Evolutionary conservation across 495 filamentous ascomycete genomes (phyloP), one percentile per base, ranked within the genome.

Genomic region (Neurospora sp.): DNA sequence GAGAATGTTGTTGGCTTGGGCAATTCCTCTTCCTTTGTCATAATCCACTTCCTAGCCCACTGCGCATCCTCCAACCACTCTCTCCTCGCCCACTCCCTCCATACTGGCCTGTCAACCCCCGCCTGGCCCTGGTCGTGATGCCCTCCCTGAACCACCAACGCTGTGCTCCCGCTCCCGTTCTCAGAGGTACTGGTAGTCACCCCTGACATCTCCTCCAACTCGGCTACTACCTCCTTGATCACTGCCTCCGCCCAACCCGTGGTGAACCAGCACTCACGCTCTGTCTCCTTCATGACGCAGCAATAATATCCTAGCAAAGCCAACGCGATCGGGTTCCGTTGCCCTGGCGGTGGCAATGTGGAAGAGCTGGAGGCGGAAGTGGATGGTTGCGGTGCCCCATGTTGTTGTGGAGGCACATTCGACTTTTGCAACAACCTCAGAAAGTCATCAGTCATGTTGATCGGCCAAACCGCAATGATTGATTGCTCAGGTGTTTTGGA

Each of bases 221-320:
- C 53, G 27, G 27, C 27, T 37, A 65, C 7, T 7, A 65, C 53
- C 53, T 81, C 79, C 35, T 68, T 53, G 3, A 80, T 70, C 1
- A 80, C 70, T 7, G 77, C 70, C 5, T 39, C 5, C 0, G 74
- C 53, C 79, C 79, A 81, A 0, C 78, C 79, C 20, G 46, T 68
- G 39, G 78, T 76, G 65, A 76, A 79, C 79, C 79, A 81, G 40
- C 71, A 76, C 14, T 70, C 65, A 18, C 40, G 16, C 70, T 79
- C 74, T 2, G 77, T 72, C 8, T 74, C 72, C 35, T 77, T 73
- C 41, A 81, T 68, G 7, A 80, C 69, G 31, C 76, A 76, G 39
- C 78, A 80, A 48, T 78, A 80, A 39, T 77, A 79, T 4, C 70
- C 53, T 16, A 81, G 16, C 40, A 81, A 39, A 8, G 73, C 79